These are phyloP conservation scores for Lipomyces mesembrius DNA, from an alignment of 805 yeast genomes.

Conservation along the genomic window DNA sequence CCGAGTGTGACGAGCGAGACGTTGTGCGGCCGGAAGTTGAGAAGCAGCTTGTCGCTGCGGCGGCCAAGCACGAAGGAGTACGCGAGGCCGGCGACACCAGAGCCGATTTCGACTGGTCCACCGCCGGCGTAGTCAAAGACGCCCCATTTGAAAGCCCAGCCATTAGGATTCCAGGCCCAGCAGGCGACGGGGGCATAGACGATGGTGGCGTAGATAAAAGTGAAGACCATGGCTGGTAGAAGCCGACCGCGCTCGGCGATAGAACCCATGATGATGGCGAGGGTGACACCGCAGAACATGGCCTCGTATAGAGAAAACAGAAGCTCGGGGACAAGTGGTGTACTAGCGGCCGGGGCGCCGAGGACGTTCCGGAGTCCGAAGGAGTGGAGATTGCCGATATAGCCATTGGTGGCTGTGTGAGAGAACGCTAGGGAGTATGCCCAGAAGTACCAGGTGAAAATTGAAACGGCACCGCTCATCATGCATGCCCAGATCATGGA, in stretches of 20 bases:
- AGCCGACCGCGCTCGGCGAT: constrained; percentile 92
- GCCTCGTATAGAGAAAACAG: constrained; percentile 86
- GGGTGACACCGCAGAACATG: constrained; percentile 89
- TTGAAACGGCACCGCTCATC: constrained; percentile 80
- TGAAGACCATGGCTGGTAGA: constrained; percentile 78
- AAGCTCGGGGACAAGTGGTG: constrained; percentile 70
- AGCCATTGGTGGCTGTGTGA: constrained; percentile 74
- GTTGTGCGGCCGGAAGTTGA: constrained; percentile 80
- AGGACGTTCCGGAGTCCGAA: constrained; percentile 81
- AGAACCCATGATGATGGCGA: constrained; percentile 90
- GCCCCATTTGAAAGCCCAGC: constrained; percentile 94
- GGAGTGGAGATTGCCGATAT: constrained; percentile 82
- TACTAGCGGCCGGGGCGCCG: constrained; percentile 50
- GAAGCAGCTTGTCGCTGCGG: constrained; percentile 70
- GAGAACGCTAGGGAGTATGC: constrained; percentile 94
- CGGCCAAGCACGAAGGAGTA: constrained; percentile 70
- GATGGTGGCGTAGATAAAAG: constrained; percentile 85
- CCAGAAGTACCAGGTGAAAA: constrained; percentile 98
- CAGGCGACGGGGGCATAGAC: constrained; percentile 94
- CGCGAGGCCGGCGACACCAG: constrained; percentile 90
- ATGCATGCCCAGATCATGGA: constrained; percentile 92
- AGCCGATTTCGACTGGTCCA: constrained; percentile 91
- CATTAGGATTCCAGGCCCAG: constrained; percentile 93
- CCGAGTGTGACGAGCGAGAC: constrained; percentile 90
- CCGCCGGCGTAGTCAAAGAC: constrained; percentile 98